These are phyloP conservation scores for Fistulifera solaris DNA, from an alignment of 108 stramenopile species.

Conservation along the genomic window DNA sequence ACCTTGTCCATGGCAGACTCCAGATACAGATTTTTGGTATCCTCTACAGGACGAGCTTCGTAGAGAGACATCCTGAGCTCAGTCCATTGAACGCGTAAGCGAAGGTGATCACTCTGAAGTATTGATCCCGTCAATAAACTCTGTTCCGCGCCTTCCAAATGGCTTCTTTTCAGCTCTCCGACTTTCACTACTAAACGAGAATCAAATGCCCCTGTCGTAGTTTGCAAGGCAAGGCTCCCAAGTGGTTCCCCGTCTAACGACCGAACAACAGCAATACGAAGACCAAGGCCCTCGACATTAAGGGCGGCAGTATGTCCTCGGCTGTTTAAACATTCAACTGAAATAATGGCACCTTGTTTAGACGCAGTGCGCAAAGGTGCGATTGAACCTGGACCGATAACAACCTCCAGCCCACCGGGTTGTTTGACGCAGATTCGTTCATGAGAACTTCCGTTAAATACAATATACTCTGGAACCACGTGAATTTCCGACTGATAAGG, in stretches of 20 bases:
- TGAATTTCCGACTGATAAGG: conserved; percentile 68
- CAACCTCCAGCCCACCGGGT: conserved; percentile 4
- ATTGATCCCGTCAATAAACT: conserved; percentile 12
- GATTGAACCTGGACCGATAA: conserved; percentile 15
- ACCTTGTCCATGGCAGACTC: conserved; percentile 14
- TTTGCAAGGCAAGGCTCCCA: conserved; percentile 74
- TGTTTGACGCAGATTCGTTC: conserved; percentile 24
- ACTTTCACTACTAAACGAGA: conserved; percentile 74
- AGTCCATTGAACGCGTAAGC: conserved; percentile 70
- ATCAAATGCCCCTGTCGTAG: conserved; percentile 59
- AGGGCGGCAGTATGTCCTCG: conserved; percentile 48
- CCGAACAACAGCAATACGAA: conserved; percentile 48
- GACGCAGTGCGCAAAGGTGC: conserved; percentile 16
- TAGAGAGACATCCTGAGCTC: conserved; percentile 66
- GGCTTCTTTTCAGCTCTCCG: conserved; percentile 46
- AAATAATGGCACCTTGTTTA: conserved; percentile 17
- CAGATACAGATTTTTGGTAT: conserved; percentile 9
- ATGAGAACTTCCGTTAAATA: conserved; percentile 64
- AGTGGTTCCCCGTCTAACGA: conserved; percentile 36
- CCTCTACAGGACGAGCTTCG: conserved; percentile 18
- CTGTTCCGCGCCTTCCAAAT: conserved; percentile 1
- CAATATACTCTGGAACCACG: conserved; percentile 72
- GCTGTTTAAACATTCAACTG: conserved; percentile 24
- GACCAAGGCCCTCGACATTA: conserved; percentile 53
- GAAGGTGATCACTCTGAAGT: conserved; percentile 52